Evolutionary conservation across 257 asterid genomes (phyloP).

Genomic region (Fraxinus anomala): DNA sequence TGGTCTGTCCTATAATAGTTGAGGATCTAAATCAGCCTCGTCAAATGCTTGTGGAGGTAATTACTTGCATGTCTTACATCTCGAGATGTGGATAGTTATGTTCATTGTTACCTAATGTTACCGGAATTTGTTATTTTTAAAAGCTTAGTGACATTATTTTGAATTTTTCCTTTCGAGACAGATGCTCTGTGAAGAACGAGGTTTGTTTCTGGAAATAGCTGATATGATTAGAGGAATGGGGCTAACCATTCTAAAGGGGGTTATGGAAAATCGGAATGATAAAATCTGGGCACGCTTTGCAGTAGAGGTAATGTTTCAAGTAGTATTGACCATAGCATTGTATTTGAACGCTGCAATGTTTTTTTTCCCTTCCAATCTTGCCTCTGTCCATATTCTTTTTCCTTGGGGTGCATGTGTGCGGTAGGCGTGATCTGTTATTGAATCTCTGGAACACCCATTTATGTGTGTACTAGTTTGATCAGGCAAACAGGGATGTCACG

Average conservation of each 20-base stretch:
- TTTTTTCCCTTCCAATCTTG: background rate
- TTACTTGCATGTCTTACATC: conserved; percentile 3
- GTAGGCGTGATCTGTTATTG: background rate
- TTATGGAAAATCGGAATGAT: conserved; percentile 68
- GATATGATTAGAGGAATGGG: conserved; percentile 74
- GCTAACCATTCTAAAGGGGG: conserved; percentile 71
- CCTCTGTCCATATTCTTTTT: background rate
- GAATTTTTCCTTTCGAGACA: conserved; percentile 28
- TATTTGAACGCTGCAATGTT: background rate
- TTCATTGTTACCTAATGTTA: background rate
- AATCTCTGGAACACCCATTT: background rate
- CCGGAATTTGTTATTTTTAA: background rate
- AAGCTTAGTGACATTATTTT: conserved; percentile 4
- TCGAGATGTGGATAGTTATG: conserved; percentile 9
- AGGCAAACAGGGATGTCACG: conserved; percentile 71
- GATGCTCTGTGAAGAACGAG: conserved; percentile 84
- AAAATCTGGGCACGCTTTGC: conserved; percentile 79
- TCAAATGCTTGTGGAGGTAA: conserved; percentile 86
- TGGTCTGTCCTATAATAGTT: conserved; percentile 74
- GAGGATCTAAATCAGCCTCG: conserved; percentile 79
- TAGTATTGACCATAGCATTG: background rate
- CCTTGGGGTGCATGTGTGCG: background rate
- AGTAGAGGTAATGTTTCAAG: conserved; percentile 59
- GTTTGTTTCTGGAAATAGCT: conserved; percentile 74
- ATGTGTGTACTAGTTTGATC: conserved; percentile 16